These are phyloP conservation scores for Flaveria floridana DNA, from an alignment of 140 eudicot species.

Conservation along the genomic window DNA sequence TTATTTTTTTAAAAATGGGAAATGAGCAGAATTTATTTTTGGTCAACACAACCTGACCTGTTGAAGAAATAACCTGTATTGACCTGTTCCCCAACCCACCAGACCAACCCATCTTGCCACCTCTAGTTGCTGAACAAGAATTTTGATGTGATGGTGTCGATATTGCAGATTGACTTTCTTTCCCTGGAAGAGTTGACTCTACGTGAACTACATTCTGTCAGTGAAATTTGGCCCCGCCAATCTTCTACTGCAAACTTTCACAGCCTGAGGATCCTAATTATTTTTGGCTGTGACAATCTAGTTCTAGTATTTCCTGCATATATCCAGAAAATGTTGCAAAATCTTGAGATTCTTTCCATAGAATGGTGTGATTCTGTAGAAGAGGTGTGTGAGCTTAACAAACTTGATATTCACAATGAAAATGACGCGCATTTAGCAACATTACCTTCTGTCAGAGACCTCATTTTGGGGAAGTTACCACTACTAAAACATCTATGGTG, in stretches of 20 bases:
- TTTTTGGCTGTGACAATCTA: slow-evolving; percentile 34
- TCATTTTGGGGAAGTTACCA: slow-evolving; percentile 42
- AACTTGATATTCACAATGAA: slow-evolving; percentile 10
- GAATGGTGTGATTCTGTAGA: slow-evolving; percentile 47
- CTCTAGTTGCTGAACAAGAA: slow-evolving; percentile 10
- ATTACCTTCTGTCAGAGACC: slow-evolving; percentile 42
- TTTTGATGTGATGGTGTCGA: slow-evolving; percentile 17
- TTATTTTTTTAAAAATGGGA: not conserved
- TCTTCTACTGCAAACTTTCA: slow-evolving; percentile 39
- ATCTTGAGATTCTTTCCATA: slow-evolving; percentile 44
- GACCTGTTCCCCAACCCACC: slow-evolving; percentile 4
- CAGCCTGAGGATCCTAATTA: slow-evolving; percentile 40
- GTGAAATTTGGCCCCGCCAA: slow-evolving; percentile 38
- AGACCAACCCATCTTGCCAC: slow-evolving; percentile 6
- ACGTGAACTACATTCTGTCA: slow-evolving; percentile 43
- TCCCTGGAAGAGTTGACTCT: slow-evolving; percentile 51
- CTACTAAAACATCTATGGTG: slow-evolving; percentile 44
- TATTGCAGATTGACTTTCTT: slow-evolving; percentile 44
- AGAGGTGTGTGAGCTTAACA: slow-evolving; percentile 36
- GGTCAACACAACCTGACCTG: not conserved
- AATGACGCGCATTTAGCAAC: slow-evolving; percentile 26
- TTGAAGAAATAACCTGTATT: not conserved
- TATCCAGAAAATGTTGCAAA: slow-evolving; percentile 36
- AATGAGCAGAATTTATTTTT: not conserved
- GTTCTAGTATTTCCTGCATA: slow-evolving; percentile 35